These are phyloP conservation scores for Umbelopsis isabellina DNA, from an alignment of 192 early-diverging fungal genomes.

Conservation along the genomic window DNA sequence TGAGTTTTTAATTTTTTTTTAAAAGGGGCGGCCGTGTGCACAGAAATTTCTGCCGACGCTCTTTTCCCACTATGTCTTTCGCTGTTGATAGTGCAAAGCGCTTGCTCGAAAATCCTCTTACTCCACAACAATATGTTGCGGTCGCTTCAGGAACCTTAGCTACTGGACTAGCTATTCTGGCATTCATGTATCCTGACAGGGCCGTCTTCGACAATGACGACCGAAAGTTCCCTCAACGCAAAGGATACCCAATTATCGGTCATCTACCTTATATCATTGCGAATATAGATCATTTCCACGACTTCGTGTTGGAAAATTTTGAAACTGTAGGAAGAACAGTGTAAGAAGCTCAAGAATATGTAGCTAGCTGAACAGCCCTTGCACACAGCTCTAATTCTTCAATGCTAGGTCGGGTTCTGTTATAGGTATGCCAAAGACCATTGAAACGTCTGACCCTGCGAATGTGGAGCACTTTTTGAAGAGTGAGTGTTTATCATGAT, in stretches of 20 bases:
- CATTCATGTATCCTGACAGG: conserved; percentile 34
- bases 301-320: conserved; percentile 15
- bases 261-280: conserved; percentile 6
- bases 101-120: not conserved
- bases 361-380: too few species aligned
- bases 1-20: not conserved
- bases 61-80: conserved; percentile 10
- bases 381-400: not conserved
- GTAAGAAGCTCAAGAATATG: not conserved
- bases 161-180: conserved; percentile 6
- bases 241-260: conserved; percentile 30
- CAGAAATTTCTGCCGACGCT: not conserved
- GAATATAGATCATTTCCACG: conserved; percentile 22
- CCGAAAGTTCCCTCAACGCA: conserved; percentile 6
- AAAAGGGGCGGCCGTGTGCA: not conserved
- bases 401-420: conserved; percentile 9
- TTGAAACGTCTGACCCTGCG: conserved; percentile 31
- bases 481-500: conserved; percentile 4
- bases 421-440: conserved; percentile 31
- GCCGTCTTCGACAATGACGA: conserved; percentile 28
- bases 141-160: conserved; percentile 1
- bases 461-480: conserved; percentile 44
- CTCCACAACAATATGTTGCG: conserved; percentile 2
- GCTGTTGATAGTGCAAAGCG: not conserved
- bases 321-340: conserved; percentile 19